These are phyloP conservation scores for Plenodomus tracheiphilus DNA, from an alignment of 2,329 filamentous ascomycete genomes.

Conservation along the genomic window DNA sequence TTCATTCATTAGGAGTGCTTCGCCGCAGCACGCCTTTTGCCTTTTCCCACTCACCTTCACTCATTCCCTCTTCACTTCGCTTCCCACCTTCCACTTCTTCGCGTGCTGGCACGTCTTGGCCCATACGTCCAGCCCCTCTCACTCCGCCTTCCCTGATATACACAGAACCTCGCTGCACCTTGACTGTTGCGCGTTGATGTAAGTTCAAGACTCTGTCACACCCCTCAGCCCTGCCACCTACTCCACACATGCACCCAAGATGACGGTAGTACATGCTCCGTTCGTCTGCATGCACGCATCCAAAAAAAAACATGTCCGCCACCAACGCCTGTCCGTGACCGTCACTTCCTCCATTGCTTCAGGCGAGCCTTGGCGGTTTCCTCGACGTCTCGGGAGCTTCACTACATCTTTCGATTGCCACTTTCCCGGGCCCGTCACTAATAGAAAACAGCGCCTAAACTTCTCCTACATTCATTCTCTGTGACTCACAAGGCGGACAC, in stretches of 20 bases:
- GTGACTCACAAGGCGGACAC: conserved; percentile 18
- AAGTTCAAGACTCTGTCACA: conserved; percentile 24
- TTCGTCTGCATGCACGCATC: not conserved
- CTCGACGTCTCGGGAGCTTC: conserved; percentile 9
- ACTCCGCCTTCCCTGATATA: conserved; percentile 27
- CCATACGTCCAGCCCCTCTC: conserved; percentile 31
- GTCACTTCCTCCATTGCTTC: conserved; percentile 7
- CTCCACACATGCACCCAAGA: not conserved
- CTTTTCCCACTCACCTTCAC: conserved; percentile 6
- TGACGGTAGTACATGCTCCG: conserved; percentile 5
- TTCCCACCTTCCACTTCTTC: conserved; percentile 17
- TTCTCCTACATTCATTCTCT: conserved; percentile 22
- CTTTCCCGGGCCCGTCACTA: conserved; percentile 14
- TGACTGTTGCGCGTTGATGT: conserved; percentile 40
- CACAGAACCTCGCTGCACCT: conserved; percentile 24
- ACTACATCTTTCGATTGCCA: conserved; percentile 1
- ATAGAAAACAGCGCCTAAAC: conserved; percentile 26
- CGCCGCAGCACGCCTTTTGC: conserved; percentile 17
- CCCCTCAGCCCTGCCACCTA: conserved; percentile 12
- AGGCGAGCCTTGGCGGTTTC: conserved; percentile 16
- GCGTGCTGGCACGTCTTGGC: conserved; percentile 47
- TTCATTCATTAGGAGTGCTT: conserved; percentile 39
- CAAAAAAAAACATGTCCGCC: not conserved
- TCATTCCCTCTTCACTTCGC: conserved; percentile 12
- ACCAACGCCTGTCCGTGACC: conserved; percentile 7